A percentile compares a stretch with the other conserved stretches of the same genome.
Evolutionary conservation across 768 basidiomycete genomes (phyloP).

Genomic region (Paxillus rubicundulus): DNA sequence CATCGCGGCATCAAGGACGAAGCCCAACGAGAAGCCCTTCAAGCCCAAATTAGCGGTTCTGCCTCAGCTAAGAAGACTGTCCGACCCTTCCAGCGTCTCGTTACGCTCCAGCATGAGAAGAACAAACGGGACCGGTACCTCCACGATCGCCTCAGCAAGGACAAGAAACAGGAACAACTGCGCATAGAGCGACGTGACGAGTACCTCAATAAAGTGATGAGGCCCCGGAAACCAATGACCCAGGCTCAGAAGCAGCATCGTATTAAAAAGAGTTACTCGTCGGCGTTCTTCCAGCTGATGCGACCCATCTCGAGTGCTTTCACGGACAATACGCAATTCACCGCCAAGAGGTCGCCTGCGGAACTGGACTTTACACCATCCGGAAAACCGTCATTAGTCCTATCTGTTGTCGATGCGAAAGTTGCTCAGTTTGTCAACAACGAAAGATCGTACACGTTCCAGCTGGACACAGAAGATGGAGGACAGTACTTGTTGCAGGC

Average conservation of each 20-base stretch:
- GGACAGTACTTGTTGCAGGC: slow-evolving; percentile 81
- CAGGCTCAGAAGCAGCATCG: slow-evolving; percentile 70
- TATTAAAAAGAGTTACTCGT: slow-evolving; percentile 85
- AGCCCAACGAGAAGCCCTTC: slow-evolving; percentile 59
- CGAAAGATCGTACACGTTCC: slow-evolving; percentile 79
- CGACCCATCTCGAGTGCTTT: slow-evolving; percentile 88
- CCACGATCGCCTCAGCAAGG: slow-evolving; percentile 67
- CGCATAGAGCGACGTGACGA: slow-evolving; percentile 74
- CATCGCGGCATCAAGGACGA: slow-evolving; percentile 74
- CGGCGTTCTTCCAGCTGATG: slow-evolving; percentile 81
- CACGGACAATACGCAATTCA: slow-evolving; percentile 51
- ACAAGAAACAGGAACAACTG: slow-evolving; percentile 73
- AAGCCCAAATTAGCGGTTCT: slow-evolving; percentile 41
- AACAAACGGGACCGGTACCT: slow-evolving; percentile 71
- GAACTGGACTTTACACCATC: slow-evolving; percentile 73
- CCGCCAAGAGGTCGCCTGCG: slow-evolving; percentile 55
- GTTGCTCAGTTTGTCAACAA: slow-evolving; percentile 73
- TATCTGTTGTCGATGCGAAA: slow-evolving; percentile 71
- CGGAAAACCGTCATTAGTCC: slow-evolving; percentile 72
- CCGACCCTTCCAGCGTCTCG: slow-evolving; percentile 65
- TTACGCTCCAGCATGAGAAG: slow-evolving; percentile 74
- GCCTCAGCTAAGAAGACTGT: slow-evolving; percentile 51
- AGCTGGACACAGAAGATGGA: slow-evolving; percentile 84
- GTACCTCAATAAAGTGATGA: slow-evolving; percentile 71
- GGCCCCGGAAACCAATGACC: slow-evolving; percentile 47